Percentiles rank a stretch among this genome's conserved stretches.
Conservation (phyloP, 2,329 filamentous ascomycete genomes). For the Didymella pinodella region DNA sequence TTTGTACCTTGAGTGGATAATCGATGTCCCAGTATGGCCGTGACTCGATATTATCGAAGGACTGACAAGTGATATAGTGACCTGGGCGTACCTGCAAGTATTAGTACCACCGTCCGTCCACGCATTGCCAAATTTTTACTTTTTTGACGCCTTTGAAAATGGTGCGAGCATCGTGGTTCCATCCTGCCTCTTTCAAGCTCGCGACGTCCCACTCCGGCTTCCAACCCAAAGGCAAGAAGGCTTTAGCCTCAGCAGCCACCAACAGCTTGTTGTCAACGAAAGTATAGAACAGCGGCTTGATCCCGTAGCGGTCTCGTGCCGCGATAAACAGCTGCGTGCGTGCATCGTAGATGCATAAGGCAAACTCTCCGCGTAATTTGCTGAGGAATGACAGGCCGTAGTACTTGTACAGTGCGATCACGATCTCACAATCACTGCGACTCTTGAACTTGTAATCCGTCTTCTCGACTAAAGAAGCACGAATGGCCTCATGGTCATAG, state of each 20-base stretch:
- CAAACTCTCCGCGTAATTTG: slow-evolving; percentile 63
- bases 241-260: slow-evolving; percentile 63
- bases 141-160: slow-evolving; percentile 60
- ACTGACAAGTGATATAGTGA: slow-evolving; percentile 32
- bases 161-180: slow-evolving; percentile 57
- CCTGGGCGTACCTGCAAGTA: slow-evolving; percentile 49
- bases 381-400: slow-evolving; percentile 56
- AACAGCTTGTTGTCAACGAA: slow-evolving; percentile 52
- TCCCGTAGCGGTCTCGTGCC: slow-evolving; percentile 63
- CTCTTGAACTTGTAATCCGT: slow-evolving; percentile 55
- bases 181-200: slow-evolving; percentile 54
- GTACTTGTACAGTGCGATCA: slow-evolving; percentile 58
- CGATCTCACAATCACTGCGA: slow-evolving; percentile 60
- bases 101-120: slow-evolving; percentile 16
- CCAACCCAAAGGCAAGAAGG: slow-evolving; percentile 60
- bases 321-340: slow-evolving; percentile 53
- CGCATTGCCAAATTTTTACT: slow-evolving; percentile 13
- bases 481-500: slow-evolving; percentile 61
- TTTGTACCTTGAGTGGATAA: slow-evolving; percentile 56
- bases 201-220: slow-evolving; percentile 61
- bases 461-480: slow-evolving; percentile 43
- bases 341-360: slow-evolving; percentile 61
- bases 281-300: slow-evolving; percentile 65
- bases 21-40: slow-evolving; percentile 62
- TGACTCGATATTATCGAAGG: slow-evolving; percentile 50